Evolutionary conservation across 2,329 filamentous ascomycete genomes (phyloP).

Genomic region (Arthrinium phaeospermum): DNA sequence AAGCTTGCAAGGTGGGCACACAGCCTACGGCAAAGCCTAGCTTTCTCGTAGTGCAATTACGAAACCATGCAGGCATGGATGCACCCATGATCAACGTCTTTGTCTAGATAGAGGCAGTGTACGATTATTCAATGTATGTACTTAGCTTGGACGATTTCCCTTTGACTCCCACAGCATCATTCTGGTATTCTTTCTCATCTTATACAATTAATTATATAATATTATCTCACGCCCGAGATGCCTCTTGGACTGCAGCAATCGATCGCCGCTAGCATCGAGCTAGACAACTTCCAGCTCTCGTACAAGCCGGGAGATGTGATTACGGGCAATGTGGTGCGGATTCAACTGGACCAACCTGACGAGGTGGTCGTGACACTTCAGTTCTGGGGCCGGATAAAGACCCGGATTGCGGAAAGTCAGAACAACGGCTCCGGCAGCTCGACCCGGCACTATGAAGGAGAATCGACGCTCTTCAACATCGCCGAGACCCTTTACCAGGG

Average conservation of each 20-base stretch:
- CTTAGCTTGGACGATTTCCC: background rate
- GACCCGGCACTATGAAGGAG: conserved; percentile 14
- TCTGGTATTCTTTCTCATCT: background rate
- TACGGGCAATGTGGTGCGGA: conserved; percentile 16
- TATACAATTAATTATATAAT: background rate
- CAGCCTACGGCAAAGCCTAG: background rate
- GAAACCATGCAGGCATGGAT: background rate
- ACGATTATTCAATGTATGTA: background rate
- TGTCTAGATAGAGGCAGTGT: background rate
- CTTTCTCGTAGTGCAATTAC: background rate
- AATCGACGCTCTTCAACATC: conserved; percentile 29
- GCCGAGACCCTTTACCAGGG: conserved; percentile 30
- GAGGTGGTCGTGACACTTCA: conserved; percentile 17
- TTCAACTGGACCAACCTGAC: conserved; percentile 14
- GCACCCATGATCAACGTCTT: background rate
- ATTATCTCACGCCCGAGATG: background rate
- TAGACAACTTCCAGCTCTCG: conserved; percentile 19
- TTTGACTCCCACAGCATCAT: background rate
- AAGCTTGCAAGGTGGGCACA: background rate
- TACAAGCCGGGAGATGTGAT: conserved; percentile 21
- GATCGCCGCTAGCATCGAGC: conserved; percentile 22
- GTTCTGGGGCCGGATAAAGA: conserved; percentile 12
- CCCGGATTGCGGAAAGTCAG: background rate
- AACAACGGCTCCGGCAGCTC: background rate
- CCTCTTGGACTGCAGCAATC: conserved; percentile 20